Evolutionary conservation across 2,329 filamentous ascomycete species (phyloP), one percentile per base, ranked within the genome.

Genomic region (Penicillium thymicola): DNA sequence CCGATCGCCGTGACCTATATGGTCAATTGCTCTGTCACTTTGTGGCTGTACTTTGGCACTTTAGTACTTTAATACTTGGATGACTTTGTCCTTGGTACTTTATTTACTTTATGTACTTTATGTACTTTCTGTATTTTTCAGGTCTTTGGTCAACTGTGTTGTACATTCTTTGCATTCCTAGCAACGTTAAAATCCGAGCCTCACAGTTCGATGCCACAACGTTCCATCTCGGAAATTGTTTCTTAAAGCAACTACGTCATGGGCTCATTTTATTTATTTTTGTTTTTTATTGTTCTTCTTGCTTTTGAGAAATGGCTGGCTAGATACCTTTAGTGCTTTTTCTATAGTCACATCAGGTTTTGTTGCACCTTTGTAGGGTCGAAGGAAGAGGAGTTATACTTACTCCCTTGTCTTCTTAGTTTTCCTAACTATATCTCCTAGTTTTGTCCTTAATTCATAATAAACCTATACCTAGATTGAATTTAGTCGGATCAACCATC

Each of bases 221-320:
- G 57, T 62, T 60, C 46, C 61, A 59, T 63, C 38, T 25, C 40
- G 30, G 28, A 44, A 45, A 58, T 58, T 59, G 56, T 59, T 59
- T 27, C 30, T 51, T n/a, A 11, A 25, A 34, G 11, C 28, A 25
- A 14, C 41, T 51, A 56, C 42, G 44, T 43, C 37, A 54, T 47
- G 27, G 28, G 27, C 36, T 18, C 14, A 7, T 25, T 14, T 8
- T 11, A 7, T 13, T 42, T 7, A 2, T 18, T 16, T 13, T 9
- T 23, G 5, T 7, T 47, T 10, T 21, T 7, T 9, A 16, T 5
- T 21, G 3, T 21, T 34, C 30, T 18, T 48, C 14, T 18, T 41
- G 13, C 27, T 11, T 27, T 8, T 16, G 5, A 38, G 6, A 7
- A 38, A 14, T 53, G 34, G 51, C 51, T 47, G 34, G 32, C 27